These are phyloP conservation scores for Schizothecium vesticola DNA, from an alignment of 495 filamentous ascomycete species.

Conservation along the genomic window DNA sequence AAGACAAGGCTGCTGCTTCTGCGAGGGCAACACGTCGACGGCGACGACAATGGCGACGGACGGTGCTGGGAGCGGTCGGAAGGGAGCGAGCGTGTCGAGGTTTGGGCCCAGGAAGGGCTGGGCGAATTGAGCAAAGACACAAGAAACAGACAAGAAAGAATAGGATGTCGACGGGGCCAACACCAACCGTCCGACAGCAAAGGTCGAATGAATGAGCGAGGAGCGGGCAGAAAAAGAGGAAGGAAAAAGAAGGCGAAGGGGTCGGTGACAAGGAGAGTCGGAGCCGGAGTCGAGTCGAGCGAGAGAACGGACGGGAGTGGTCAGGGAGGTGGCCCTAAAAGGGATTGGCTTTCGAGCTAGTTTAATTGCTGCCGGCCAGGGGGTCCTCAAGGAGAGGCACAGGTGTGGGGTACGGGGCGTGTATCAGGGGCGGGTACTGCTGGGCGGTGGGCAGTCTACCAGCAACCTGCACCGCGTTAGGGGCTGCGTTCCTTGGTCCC, in stretches of 20 bases:
- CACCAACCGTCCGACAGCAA: constrained; percentile 13
- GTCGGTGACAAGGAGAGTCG: constrained; percentile 18
- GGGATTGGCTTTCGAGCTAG: constrained; percentile 22
- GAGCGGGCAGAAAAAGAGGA: constrained; percentile 18
- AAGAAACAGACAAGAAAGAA: constrained; percentile 13
- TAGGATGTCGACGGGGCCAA: constrained; percentile 8
- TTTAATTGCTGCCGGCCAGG: constrained; percentile 28
- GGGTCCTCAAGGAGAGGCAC: constrained; percentile 10
- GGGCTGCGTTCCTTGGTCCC: background rate
- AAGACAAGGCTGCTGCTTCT: constrained; percentile 7
- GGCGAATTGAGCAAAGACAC: background rate
- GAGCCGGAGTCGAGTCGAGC: background rate
- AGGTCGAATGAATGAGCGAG: constrained; percentile 23
- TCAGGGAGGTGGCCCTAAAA: constrained; percentile 18
- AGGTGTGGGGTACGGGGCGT: background rate
- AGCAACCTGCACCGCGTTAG: background rate
- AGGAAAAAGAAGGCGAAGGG: constrained; percentile 17
- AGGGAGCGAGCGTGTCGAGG: background rate
- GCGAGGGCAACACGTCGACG: constrained; percentile 9
- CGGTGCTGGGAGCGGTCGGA: background rate
- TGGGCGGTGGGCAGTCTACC: background rate
- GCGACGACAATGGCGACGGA: background rate
- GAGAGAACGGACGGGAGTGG: constrained; percentile 14
- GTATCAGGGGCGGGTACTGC: constrained; percentile 1
- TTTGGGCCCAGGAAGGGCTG: background rate